Percentiles rank a stretch among this genome's conserved stretches.
Conservation (phyloP, 1,284 basidiomycete genomes). For the Trichosporon ovoides region DNA sequence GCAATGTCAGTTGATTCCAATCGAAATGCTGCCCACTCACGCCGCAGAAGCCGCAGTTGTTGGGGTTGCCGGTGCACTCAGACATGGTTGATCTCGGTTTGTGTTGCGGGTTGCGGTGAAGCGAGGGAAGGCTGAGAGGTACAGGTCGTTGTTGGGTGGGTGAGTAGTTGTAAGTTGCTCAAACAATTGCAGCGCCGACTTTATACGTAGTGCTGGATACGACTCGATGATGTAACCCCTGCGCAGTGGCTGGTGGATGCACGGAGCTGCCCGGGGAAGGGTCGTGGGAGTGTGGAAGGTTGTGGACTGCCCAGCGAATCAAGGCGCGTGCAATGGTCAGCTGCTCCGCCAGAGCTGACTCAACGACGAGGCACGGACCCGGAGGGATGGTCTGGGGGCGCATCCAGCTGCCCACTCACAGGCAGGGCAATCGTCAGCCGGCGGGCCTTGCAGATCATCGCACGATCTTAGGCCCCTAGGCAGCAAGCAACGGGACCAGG, state of each 20-base stretch:
- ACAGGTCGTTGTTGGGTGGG: background rate
- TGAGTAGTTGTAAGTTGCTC: no score
- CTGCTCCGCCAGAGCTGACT: background rate
- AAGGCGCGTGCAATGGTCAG: background rate
- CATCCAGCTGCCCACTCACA: no score
- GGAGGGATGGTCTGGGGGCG: no score
- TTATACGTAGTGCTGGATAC: background rate
- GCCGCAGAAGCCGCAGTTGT: slow-evolving; percentile 44
- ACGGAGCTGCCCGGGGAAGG: background rate
- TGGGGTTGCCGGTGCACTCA: slow-evolving; percentile 43
- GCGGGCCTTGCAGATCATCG: no score
- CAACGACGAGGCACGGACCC: background rate
- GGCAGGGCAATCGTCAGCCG: no score
- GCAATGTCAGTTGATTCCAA: background rate
- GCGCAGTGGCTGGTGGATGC: background rate
- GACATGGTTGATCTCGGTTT: slow-evolving; percentile 10
- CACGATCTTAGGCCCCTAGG: no score
- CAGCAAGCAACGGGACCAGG: no score
- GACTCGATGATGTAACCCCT: background rate
- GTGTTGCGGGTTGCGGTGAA: background rate
- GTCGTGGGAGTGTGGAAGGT: background rate
- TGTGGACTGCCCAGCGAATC: background rate
- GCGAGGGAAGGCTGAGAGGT: background rate
- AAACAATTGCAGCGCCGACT: no score
- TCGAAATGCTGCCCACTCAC: slow-evolving; percentile 20